These are phyloP conservation scores for Geotrichum europaeum DNA, from an alignment of 1,139 yeast genomes.

Conservation along the genomic window DNA sequence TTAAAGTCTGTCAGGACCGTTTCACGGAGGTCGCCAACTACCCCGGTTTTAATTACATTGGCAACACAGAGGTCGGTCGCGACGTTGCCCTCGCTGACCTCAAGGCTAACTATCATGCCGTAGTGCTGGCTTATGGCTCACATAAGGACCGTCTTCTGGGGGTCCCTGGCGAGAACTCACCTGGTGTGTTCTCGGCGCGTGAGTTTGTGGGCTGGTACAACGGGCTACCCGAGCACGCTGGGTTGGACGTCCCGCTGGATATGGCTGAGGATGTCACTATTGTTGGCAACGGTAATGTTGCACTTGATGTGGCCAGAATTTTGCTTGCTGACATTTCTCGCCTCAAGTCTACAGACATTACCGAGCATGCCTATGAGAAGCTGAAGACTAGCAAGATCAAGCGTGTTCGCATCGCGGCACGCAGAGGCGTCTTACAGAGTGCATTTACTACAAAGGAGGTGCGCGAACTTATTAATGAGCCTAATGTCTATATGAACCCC, in stretches of 20 bases:
- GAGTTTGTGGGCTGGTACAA: conserved; percentile 95
- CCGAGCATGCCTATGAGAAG: conserved; percentile 51
- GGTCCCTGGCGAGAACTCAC: conserved; percentile 52
- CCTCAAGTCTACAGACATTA: conserved; percentile 64
- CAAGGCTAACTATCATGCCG: conserved; percentile 55
- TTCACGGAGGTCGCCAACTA: conserved; percentile 55
- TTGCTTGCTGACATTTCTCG: conserved; percentile 50
- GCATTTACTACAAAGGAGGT: conserved; percentile 92
- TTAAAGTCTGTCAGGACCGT: conserved; percentile 69
- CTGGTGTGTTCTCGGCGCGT: conserved; percentile 76
- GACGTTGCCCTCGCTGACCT: conserved; percentile 50
- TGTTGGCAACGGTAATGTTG: conserved; percentile 98
- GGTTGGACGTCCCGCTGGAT: conserved; percentile 25
- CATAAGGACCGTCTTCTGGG: conserved; percentile 51
- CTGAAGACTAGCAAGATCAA: conserved; percentile 51
- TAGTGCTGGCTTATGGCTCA: conserved; percentile 82
- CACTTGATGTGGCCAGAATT: conserved; percentile 82
- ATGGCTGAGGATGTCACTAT: conserved; percentile 63
- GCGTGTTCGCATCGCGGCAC: conserved; percentile 67
- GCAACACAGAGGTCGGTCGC: conserved; percentile 64
- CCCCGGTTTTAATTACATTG: conserved; percentile 46
- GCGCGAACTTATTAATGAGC: conserved; percentile 69
- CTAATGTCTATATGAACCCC: conserved; percentile 54
- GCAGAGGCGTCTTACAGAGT: conserved; percentile 69
- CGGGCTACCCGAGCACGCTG: conserved; percentile 67